Base-by-base conservation (phyloP, 1,284 basidiomycete species). In the Trichosporon asahii region DNA sequence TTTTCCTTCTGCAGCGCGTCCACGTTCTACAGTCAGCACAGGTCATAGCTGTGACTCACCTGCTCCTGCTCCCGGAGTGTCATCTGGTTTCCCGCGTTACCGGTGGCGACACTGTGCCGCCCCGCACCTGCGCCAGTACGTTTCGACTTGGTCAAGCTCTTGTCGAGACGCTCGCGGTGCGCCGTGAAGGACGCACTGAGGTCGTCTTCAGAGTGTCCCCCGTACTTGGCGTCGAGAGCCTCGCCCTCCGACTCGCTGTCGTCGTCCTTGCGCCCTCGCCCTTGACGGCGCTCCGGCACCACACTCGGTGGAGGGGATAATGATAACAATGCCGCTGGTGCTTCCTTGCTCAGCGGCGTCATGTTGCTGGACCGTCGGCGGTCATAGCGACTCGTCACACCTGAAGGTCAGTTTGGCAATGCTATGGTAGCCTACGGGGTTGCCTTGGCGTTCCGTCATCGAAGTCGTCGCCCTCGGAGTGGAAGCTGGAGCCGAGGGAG, bases 1-100 rank as follows among this genome's bases (percentile, higher is more conserved):
- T 95, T 94, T 82, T 97, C 94, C 82, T 95, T 95, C 86, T 95
- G 95, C 76, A 95, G 87, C 73, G 90, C 90, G 84, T 97, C 93
- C 78, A 96, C 93, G 80, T 95, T 91, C 94, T 96, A 76, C 12
- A 6, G 61, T 72, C 37, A 74, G 63, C 63, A 29, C 31, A 33
- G 31, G 31, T 33, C 31, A 37, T 12, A 12, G 35, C 7, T 2
- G 15, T 7, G 6, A 35, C 87, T 69, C 77, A 94, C 94, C 88
- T 97, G 95, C 84, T 97, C 94, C 81, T 98, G 95, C 81, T 97
- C 95, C 9, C 94, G 87, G 15, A 98, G 86, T 0, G 94, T 95
- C 75, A 96, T 77, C 63, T 71, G 23, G 77, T 77, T 72, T 69
- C 79, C 64, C 66, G 66, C 67, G 3, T 72, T 70, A 49, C 79